Evolutionary conservation across 306 rosid species (phyloP), one percentile per base, ranked within the genome.

Genomic region (Inga leiocalycina): DNA sequence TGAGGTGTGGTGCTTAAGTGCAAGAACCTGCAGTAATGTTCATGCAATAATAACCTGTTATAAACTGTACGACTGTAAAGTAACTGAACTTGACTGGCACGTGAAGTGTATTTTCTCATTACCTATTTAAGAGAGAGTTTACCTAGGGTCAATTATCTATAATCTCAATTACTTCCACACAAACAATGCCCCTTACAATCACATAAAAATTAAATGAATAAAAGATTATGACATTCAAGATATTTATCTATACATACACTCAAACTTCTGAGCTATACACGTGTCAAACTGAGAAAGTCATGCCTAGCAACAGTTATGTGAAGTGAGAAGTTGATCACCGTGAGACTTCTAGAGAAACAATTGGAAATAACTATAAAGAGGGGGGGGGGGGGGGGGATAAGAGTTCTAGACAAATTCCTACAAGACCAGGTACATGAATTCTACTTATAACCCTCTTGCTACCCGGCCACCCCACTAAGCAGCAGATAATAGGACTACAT

Each of bases 1-100:
- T 0, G 99, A 96, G 0, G 99, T 96, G 80, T 96, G 97, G 78
- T 96, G 96, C 89, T 89, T 96, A 46, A 89, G 90, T 10, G 90
- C 97, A 35, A 96, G 93, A 83, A 91, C 91, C 96, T 92, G 88
- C 85, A 73, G 78, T 13, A 49, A 34, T 69, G 51, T 64, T n/a
- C 20, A 68, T 15, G 69, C 10, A 30, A 67, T 41, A 27, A 54
- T 30, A 19, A 82, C 34, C 30, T 66, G 52, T 24, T 24, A 59
- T 37, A 75, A 11, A 30, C 2, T 4, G 59, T 66, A 44, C 22
- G 68, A 75, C 67, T 16, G 39, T 22, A 34, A 45, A 59, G 39
- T 16, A 64, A 30, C 3, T 13, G 41, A 43, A 78, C 32, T 15
- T 39, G n/a, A 41, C 3, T 10, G 16, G 32, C 71, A 61, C 32